Base-by-base conservation (phyloP, 176 grass and related monocot genomes). In the Themeda triandra region DNA sequence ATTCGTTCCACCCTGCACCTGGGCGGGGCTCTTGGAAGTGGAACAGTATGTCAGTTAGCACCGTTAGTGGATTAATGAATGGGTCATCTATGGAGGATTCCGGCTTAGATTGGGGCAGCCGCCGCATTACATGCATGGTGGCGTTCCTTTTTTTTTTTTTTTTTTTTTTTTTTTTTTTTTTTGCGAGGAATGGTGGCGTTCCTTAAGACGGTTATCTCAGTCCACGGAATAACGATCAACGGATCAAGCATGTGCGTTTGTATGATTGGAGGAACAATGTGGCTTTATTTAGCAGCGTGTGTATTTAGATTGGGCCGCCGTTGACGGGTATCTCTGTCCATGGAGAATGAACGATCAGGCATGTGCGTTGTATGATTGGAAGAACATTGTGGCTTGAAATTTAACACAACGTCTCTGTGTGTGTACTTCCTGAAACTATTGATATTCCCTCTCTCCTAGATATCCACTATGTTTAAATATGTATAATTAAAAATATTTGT, bases 1-100 rank as follows among this genome's bases (percentile, higher is more conserved):
- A 67, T 27, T 80, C 79, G 2, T 81, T 81, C 66, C 79, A 81
- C 13, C 30, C 63, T 58, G 53, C 29, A 69, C 30, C 27, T 36
- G 11, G 10, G 18, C 25, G 19, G 63, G 63, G 29, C 4, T 28
- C 40, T 68, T 41, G n/a, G n/a, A 41, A 41, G 23, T 64, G 24
- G 25, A 80, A 48, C 60, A 17, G 31, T n/a, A n/a, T n/a, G 45
- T 66, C 60, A 45, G 39, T 28, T 28, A 11, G 10, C 15, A 31
- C 25, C 21, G 60, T 13, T 80, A 44, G 28, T 65, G 59, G 77
- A 45, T 13, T 6, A 6, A 32, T 48, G 44, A 51, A 51, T 23
- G 45, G 28, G 45, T 51, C 59, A 13, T 51, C 19, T 45, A 32
- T 48, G 73, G 27, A 32, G 72, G 72, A 75, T 54, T 75, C 10